These are phyloP conservation scores for Clonostachys sp. DNA, from an alignment of 2,329 filamentous ascomycete genomes.

Conservation along the genomic window DNA sequence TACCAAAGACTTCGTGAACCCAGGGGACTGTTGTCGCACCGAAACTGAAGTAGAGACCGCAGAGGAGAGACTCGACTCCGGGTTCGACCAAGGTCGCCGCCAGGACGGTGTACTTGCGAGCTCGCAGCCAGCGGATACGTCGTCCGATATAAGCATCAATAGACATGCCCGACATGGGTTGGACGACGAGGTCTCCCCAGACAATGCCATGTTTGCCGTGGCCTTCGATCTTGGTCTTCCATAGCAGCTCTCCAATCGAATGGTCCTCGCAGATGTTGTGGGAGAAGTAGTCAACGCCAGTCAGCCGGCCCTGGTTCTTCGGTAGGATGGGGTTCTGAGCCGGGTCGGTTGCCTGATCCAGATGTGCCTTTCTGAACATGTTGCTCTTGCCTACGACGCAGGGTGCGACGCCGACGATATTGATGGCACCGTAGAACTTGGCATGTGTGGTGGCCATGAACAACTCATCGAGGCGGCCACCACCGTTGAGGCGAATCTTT, in stretches of 20 bases:
- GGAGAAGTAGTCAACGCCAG: constrained; percentile 88
- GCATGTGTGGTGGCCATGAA: constrained; percentile 93
- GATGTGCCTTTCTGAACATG: constrained; percentile 93
- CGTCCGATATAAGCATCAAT: constrained; percentile 73
- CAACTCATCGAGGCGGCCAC: constrained; percentile 85
- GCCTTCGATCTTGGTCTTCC: constrained; percentile 62
- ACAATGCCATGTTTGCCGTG: constrained; percentile 79
- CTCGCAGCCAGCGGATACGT: constrained; percentile 84
- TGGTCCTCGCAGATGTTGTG: constrained; percentile 98
- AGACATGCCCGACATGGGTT: constrained; percentile 82
- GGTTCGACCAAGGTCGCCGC: constrained; percentile 89
- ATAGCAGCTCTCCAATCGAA: constrained; percentile 86
- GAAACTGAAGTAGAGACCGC: constrained; percentile 75
- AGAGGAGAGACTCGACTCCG: constrained; percentile 83
- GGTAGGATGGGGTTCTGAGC: constrained; percentile 35
- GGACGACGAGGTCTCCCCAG: constrained; percentile 81
- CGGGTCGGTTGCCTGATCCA: constrained; percentile 65
- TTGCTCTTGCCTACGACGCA: constrained; percentile 97
- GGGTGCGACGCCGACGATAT: constrained; percentile 83
- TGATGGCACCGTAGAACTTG: constrained; percentile 98
- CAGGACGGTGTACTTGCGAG: constrained; percentile 90
- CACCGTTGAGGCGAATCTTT: constrained; percentile 39
- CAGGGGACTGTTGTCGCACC: constrained; percentile 70
- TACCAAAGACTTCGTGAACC: constrained; percentile 44
- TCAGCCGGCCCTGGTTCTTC: constrained; percentile 35